Evolutionary conservation across 2,329 filamentous ascomycete species (phyloP).

Genomic region (Aspergillus sergii): DNA sequence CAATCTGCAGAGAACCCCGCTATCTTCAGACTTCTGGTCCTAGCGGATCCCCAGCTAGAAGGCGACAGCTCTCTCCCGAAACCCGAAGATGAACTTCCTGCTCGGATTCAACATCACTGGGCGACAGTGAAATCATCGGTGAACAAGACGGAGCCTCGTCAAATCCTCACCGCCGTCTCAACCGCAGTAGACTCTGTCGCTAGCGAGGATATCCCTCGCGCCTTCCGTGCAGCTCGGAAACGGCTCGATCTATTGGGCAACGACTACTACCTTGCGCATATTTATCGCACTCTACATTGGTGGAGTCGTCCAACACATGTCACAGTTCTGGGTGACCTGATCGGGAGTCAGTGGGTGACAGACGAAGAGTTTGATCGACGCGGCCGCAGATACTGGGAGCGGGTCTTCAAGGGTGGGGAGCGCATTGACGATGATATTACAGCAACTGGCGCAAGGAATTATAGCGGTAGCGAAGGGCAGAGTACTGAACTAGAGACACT

Average conservation of each 20-base stretch:
- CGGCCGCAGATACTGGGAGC: constrained; percentile 75
- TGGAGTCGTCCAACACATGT: constrained; percentile 85
- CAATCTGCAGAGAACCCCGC: constrained; percentile 46
- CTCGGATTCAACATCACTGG: constrained; percentile 45
- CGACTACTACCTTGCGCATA: constrained; percentile 91
- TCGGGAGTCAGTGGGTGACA: constrained; percentile 93
- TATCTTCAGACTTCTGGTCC: constrained; percentile 82
- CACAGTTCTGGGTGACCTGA: constrained; percentile 82
- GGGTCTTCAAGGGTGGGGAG: constrained; percentile 71
- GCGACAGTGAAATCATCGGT: constrained; percentile 18
- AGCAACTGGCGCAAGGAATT: constrained; percentile 28
- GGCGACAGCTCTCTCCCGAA: constrained; percentile 80
- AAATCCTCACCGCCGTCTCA: constrained; percentile 26
- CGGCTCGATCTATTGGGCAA: constrained; percentile 87
- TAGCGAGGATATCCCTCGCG: constrained; percentile 68
- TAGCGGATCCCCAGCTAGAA: constrained; percentile 92
- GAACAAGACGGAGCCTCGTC: constrained; percentile 18
- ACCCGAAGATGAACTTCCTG: constrained; percentile 47
- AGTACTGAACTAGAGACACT: constrained; percentile 31
- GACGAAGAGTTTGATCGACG: constrained; percentile 80
- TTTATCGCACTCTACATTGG: constrained; percentile 82
- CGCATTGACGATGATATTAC: constrained; percentile 58
- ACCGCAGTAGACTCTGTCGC: constrained; percentile 44
- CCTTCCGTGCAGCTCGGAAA: constrained; percentile 72
- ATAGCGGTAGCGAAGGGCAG: constrained; percentile 44